Evolutionary conservation across 768 basidiomycete genomes (phyloP), one percentile per base, ranked within the genome.

Genomic region (Mycena rosella): DNA sequence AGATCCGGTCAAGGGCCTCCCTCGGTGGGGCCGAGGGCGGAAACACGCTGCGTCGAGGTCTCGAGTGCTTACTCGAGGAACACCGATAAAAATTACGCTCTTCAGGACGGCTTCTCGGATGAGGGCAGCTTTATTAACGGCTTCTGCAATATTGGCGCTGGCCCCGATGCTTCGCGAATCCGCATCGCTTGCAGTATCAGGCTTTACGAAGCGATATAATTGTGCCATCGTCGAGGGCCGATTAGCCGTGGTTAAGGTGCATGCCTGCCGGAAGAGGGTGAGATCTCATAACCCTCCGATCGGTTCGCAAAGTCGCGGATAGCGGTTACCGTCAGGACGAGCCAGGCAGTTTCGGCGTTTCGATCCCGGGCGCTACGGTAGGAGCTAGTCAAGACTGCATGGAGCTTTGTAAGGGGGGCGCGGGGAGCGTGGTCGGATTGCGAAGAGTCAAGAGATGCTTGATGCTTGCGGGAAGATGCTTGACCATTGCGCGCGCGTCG

Each of bases 61-160:
- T 32, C 52, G 47, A 20, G 32, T 48, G 79, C 89, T 82, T 76
- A 94, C 93, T 77, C 92, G 86, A 72, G 94, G 93, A 60, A 95
- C 93, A 49, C 94, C 94, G 61, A 95, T 88, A 76, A 97, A 24
- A 73, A 96, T 92, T 74, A 89, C 87, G 75, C 94, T 95, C 82
- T 97, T 97, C 77, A 97, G 75, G 32, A 93, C 93, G 32, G 93
- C 88, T 82, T 97, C 96, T 49, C 96, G 87, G 88, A 97, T 96
- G 71, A 95, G 77, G 70, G 94, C 92, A 69, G 93, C 93, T 76
- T 85, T 90, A 78, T 88, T 86, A 65, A 92, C 84, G 56, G 90
- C 89, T 66, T 86, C 87, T 66, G 85, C 77, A 60, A 89, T 69
- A 53, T 34, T 70, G 67, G 78, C 77, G 63, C 76, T 84, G 74